Evolutionary conservation across 2,329 filamentous ascomycete species (phyloP).

Genomic region (Xylariaceae sp.): DNA sequence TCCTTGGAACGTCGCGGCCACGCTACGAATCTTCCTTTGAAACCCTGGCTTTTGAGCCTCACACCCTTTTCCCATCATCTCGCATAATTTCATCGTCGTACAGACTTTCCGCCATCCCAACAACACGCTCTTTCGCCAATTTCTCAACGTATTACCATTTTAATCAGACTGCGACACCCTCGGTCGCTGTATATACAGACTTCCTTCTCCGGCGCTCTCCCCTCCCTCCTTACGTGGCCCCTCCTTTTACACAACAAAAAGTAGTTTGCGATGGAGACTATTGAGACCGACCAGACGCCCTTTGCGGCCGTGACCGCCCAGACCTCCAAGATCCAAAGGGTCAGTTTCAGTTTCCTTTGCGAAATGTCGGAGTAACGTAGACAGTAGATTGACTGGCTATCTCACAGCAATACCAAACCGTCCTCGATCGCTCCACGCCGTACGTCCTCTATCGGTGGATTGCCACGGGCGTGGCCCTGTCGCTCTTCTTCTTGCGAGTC

Average conservation of each 20-base stretch:
- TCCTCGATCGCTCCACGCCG: slow-evolving; percentile 90
- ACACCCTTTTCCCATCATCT: too few species aligned
- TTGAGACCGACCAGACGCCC: slow-evolving; percentile 84
- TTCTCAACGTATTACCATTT: slow-evolving; percentile 2
- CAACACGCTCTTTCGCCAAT: slow-evolving; percentile 17
- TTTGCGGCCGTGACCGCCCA: slow-evolving; percentile 87
- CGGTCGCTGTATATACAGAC: not conserved
- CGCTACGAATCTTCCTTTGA: slow-evolving; percentile 11
- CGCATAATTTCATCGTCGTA: slow-evolving; percentile 2
- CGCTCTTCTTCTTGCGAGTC: slow-evolving; percentile 85
- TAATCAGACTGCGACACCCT: not conserved
- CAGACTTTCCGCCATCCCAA: slow-evolving; percentile 6
- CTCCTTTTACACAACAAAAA: slow-evolving; percentile 3
- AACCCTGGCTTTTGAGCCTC: slow-evolving; percentile 1
- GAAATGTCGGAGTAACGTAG: too few species aligned
- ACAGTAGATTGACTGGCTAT: not conserved
- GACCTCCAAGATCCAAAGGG: slow-evolving; percentile 69
- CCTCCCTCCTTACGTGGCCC: not conserved
- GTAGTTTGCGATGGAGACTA: slow-evolving; percentile 65
- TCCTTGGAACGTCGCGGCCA: slow-evolving; percentile 6
- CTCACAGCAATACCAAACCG: slow-evolving; percentile 81
- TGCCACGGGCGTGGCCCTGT: slow-evolving; percentile 69
- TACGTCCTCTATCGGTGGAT: slow-evolving; percentile 87
- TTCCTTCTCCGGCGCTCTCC: not conserved
- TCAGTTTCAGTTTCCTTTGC: slow-evolving; percentile 49